phyloP scores from a whole-genome alignment of 2,329 filamentous ascomycete genomes.

The Colletotrichum spinosum region DNA sequence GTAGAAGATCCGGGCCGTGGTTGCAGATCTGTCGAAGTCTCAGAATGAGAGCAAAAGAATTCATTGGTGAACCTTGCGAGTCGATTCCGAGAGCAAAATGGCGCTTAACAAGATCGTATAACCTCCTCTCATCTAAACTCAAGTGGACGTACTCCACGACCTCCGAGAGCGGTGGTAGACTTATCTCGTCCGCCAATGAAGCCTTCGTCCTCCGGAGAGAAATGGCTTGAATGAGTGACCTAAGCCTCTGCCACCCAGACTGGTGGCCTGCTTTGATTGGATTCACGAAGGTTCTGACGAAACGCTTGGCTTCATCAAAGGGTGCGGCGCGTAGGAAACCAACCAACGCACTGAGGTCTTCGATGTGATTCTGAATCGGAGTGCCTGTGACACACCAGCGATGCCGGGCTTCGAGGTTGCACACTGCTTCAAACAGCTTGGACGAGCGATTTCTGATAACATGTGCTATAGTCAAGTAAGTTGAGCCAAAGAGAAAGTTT shows the following conservation, averaged over 20 bases:
- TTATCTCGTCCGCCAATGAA: neutral
- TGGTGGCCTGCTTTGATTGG: neutral
- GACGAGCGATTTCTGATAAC: neutral
- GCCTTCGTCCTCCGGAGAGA: neutral
- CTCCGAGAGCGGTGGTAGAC: neutral
- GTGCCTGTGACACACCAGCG: neutral
- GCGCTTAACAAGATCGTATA: neutral
- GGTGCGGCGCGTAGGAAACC: neutral
- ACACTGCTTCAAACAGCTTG: neutral
- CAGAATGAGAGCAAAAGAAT: neutral
- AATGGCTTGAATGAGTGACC: neutral
- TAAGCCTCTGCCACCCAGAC: neutral
- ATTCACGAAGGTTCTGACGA: neutral
- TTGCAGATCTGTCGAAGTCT: neutral
- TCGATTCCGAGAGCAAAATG: neutral
- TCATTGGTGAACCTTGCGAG: neutral
- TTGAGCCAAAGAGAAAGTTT: neutral
- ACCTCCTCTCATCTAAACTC: neutral
- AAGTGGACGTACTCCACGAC: neutral
- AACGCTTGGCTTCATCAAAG: neutral
- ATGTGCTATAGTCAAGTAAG: neutral
- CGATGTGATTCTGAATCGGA: neutral
- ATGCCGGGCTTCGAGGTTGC: neutral
- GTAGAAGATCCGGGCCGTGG: neutral
- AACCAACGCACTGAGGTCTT: neutral